These are phyloP conservation scores for Schrenkiella parvula DNA, from an alignment of 345 rosid species.

Conservation along the genomic window DNA sequence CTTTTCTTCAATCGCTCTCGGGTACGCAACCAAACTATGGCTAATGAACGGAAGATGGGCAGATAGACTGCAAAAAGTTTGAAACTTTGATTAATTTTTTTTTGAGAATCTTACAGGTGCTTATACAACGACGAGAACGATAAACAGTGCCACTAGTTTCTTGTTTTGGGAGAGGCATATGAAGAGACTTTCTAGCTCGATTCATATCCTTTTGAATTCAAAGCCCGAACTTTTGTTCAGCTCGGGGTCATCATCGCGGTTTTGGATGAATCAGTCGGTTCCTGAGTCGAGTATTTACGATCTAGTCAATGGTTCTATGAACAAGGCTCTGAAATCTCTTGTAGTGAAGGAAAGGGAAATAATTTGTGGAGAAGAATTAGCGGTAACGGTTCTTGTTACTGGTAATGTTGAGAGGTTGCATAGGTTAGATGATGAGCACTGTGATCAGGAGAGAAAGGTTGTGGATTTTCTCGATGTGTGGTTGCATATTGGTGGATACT, in stretches of 20 bases:
- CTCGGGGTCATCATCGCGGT: constrained; percentile 5
- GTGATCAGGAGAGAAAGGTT: constrained; percentile 24
- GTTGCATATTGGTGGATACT: constrained; percentile 56
- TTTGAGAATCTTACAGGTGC: constrained; percentile 46
- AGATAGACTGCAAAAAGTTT: background rate
- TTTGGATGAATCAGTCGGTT: constrained; percentile 9
- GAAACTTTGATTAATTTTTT: background rate
- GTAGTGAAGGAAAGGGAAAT: constrained; percentile 41
- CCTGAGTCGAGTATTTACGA: constrained; percentile 42
- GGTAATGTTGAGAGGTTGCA: constrained; percentile 46
- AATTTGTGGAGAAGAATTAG: constrained; percentile 52
- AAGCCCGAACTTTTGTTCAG: constrained; percentile 46
- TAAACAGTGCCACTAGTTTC: constrained; percentile 43
- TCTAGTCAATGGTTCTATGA: constrained; percentile 47
- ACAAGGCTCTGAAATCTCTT: constrained; percentile 38
- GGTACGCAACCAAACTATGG: constrained; percentile 32
- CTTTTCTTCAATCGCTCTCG: constrained; percentile 59
- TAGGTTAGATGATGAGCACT: constrained; percentile 13
- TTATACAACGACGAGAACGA: constrained; percentile 80
- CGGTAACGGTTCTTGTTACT: constrained; percentile 66
- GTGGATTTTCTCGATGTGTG: constrained; percentile 44
- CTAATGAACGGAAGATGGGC: background rate
- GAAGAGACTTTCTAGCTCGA: constrained; percentile 52
- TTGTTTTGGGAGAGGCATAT: constrained; percentile 76
- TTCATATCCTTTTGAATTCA: constrained; percentile 45